Percentiles rank a stretch among this genome's conserved stretches.
Conservation (phyloP, 75 land plant species). For the Chamaecyparis obtusa region DNA sequence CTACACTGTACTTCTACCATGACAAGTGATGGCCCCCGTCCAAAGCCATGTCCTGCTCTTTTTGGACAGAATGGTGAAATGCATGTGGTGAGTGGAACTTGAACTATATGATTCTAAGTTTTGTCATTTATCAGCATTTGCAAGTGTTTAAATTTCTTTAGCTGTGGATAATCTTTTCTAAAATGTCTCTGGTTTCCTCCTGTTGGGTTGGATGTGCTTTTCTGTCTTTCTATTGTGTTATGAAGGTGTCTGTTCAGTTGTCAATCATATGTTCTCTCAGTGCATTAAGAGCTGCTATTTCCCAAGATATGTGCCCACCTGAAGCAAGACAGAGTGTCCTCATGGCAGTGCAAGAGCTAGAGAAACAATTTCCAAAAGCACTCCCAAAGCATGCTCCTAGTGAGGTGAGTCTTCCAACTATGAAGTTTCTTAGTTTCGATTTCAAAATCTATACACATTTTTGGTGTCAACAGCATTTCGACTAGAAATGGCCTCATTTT, state of each 20-base stretch:
- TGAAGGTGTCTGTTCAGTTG: slow-evolving; percentile 86
- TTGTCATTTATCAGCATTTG: slow-evolving; percentile 6
- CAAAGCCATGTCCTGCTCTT: slow-evolving; percentile 75
- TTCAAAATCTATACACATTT: too few relatives aligned
- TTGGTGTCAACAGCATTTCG: too few relatives aligned
- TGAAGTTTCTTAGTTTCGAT: too few relatives aligned
- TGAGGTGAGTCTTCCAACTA: too few relatives aligned
- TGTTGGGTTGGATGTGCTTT: background rate
- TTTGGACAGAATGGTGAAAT: slow-evolving; percentile 94
- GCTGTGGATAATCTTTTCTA: background rate
- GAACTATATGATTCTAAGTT: slow-evolving; percentile 12
- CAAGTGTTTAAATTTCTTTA: background rate
- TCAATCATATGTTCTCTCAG: slow-evolving; percentile 68
- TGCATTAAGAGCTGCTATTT: slow-evolving; percentile 57
- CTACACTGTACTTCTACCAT: slow-evolving; percentile 69
- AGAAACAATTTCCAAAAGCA: slow-evolving; percentile 72
- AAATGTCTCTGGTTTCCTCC: background rate
- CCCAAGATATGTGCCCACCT: slow-evolving; percentile 72
- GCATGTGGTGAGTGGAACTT: slow-evolving; percentile 86
- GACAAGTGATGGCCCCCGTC: slow-evolving; percentile 62
- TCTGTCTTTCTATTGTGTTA: background rate
- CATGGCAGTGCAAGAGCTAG: slow-evolving; percentile 76
- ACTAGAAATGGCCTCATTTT: too few relatives aligned
- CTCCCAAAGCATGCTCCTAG: slow-evolving; percentile 83
- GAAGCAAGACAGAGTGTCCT: slow-evolving; percentile 85